Evolutionary conservation across 2,329 filamentous ascomycete species (phyloP).

Genomic region (Claviceps sp.): DNA sequence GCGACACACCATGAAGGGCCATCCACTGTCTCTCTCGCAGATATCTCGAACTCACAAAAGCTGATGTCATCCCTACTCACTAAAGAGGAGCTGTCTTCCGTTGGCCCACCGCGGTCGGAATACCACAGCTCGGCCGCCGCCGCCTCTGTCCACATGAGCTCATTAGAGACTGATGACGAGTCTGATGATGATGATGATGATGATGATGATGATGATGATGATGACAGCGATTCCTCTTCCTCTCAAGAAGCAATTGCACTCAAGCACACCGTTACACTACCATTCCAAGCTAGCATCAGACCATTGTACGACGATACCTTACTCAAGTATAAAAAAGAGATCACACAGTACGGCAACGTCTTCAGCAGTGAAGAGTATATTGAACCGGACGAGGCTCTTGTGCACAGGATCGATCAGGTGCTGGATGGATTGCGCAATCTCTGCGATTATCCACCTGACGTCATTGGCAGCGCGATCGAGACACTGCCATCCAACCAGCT

Average conservation of each 20-base stretch:
- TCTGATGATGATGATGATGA: slow-evolving; percentile 11
- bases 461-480: slow-evolving; percentile 29
- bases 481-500: slow-evolving; percentile 25
- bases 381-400: slow-evolving; percentile 25
- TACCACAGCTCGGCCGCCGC: slow-evolving; percentile 13
- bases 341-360: slow-evolving; percentile 30
- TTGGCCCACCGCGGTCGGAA: slow-evolving; percentile 6
- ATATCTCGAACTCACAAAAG: slow-evolving; percentile 19
- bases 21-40: slow-evolving; percentile 25
- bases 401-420: slow-evolving; percentile 36
- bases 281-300: slow-evolving; percentile 39
- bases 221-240: slow-evolving; percentile 7
- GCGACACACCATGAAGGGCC: slow-evolving; percentile 12
- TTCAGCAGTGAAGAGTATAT: slow-evolving; percentile 27
- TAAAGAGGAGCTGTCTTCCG: slow-evolving; percentile 6
- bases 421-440: slow-evolving; percentile 38
- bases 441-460: slow-evolving; percentile 43
- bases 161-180: slow-evolving; percentile 11
- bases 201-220: slow-evolving; percentile 8
- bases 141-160: slow-evolving; percentile 15
- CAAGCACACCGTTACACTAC: slow-evolving; percentile 42
- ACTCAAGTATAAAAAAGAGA: slow-evolving; percentile 25
- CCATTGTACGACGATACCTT: slow-evolving; percentile 39
- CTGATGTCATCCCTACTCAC: slow-evolving; percentile 11
- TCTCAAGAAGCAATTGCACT: slow-evolving; percentile 3